Conservation (phyloP, 495 filamentous ascomycete species). For the Hypoxylon trugodes region DNA sequence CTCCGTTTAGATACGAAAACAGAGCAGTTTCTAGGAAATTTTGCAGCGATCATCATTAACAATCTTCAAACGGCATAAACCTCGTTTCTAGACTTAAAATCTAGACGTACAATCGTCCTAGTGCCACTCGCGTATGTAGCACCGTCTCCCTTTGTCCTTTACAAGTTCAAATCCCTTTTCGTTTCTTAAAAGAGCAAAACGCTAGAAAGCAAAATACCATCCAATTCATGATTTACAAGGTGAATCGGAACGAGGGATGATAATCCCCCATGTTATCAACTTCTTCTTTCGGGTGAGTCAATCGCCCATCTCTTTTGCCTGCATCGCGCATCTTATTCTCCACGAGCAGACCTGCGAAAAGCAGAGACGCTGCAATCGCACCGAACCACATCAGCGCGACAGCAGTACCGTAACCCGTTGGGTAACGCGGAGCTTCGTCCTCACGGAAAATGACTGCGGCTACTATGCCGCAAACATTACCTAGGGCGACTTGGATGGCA, state of each 20-base stretch:
- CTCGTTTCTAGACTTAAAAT: no score
- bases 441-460: conserved; percentile 59
- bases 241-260: conserved; percentile 65
- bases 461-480: conserved; percentile 66
- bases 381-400: conserved; percentile 62
- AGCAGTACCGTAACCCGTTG: conserved; percentile 57
- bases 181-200: background rate
- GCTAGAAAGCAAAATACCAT: background rate
- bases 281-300: conserved; percentile 54
- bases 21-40: no score
- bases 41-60: no score
- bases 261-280: conserved; percentile 67
- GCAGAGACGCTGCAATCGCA: conserved; percentile 48
- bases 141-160: no score
- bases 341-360: conserved; percentile 55
- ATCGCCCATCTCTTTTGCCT: conserved; percentile 61
- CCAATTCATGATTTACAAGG: conserved; percentile 22
- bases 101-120: no score
- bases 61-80: no score
- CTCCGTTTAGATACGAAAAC: no score
- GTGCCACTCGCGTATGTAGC: no score
- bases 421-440: conserved; percentile 58
- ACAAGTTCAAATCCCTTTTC: no score
- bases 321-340: conserved; percentile 65
- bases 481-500: conserved; percentile 63